Evolutionary conservation across 495 filamentous ascomycete genomes (phyloP).

Genomic region (Mycothermus thermophilus): DNA sequence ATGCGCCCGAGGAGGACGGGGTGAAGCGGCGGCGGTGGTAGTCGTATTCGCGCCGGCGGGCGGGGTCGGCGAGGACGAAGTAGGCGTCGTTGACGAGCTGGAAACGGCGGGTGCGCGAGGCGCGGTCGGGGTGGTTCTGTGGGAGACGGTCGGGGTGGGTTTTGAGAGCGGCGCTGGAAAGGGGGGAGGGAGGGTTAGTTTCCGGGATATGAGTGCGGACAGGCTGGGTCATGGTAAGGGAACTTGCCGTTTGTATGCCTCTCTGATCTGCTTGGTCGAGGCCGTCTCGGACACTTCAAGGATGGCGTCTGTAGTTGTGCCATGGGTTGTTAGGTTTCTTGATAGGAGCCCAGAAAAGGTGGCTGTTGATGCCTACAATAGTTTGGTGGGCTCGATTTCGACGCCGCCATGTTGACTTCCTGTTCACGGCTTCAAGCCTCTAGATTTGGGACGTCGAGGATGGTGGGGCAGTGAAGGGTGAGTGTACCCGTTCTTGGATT

Average conservation of each 20-base stretch:
- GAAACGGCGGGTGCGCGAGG: slow-evolving; percentile 75
- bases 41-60: slow-evolving; percentile 81
- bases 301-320: slow-evolving; percentile 41
- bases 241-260: slow-evolving; percentile 76
- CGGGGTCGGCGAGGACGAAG: slow-evolving; percentile 76
- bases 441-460: too few relatives aligned
- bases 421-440: too few relatives aligned
- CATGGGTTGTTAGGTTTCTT: slow-evolving; percentile 3
- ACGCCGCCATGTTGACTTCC: too few relatives aligned
- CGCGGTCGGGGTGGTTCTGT: slow-evolving; percentile 67
- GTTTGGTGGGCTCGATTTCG: background rate
- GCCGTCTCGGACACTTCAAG: slow-evolving; percentile 64
- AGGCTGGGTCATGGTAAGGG: background rate
- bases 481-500: too few relatives aligned
- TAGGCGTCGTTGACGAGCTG: slow-evolving; percentile 97
- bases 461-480: too few relatives aligned
- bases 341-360: background rate
- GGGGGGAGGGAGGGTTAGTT: slow-evolving; percentile 2
- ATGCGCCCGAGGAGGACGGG: slow-evolving; percentile 14
- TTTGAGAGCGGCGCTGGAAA: slow-evolving; percentile 75
- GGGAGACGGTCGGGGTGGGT: slow-evolving; percentile 89
- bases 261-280: slow-evolving; percentile 71
- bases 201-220: background rate
- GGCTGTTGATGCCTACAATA: background rate
- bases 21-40: slow-evolving; percentile 39